Percentiles rank a stretch among this genome's conserved stretches.
phyloP scores from a whole-genome alignment of 2,329 filamentous ascomycete species.

The Neoscytalidium dimidiatum region DNA sequence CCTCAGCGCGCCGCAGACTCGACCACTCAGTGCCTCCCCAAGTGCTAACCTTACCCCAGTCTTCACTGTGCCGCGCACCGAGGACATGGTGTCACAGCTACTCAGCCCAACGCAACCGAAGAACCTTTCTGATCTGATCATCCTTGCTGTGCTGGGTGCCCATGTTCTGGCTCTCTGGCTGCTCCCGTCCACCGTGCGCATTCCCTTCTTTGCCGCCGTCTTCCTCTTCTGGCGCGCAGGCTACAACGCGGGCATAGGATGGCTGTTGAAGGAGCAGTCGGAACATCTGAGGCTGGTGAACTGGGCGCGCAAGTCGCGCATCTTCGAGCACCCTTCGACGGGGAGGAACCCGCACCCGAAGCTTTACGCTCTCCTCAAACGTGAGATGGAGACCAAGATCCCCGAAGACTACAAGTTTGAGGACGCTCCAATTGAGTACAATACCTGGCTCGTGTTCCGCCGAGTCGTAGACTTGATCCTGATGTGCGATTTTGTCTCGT shows the following conservation, averaged over 20 bases:
- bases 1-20: neutral
- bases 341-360: slow-evolving; percentile 80
- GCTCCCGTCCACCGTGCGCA: slow-evolving; percentile 69
- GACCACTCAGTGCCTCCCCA: neutral
- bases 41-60: slow-evolving; percentile 57
- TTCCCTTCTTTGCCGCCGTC: slow-evolving; percentile 76
- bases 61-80: slow-evolving; percentile 91
- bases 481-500: slow-evolving; percentile 98
- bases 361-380: slow-evolving; percentile 81
- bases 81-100: slow-evolving; percentile 98
- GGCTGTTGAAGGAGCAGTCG: slow-evolving; percentile 85
- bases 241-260: slow-evolving; percentile 94
- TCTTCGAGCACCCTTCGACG: slow-evolving; percentile 82
- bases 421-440: slow-evolving; percentile 93
- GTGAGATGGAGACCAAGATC: slow-evolving; percentile 92
- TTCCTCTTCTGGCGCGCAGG: slow-evolving; percentile 91
- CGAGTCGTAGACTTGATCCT: slow-evolving; percentile 94
- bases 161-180: slow-evolving; percentile 74
- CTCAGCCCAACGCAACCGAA: slow-evolving; percentile 94
- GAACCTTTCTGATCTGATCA: slow-evolving; percentile 82
- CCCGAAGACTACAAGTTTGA: slow-evolving; percentile 92
- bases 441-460: slow-evolving; percentile 96
- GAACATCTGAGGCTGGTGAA: slow-evolving; percentile 81
- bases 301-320: slow-evolving; percentile 82
- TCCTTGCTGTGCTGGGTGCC: slow-evolving; percentile 74